Evolutionary conservation across 1,139 yeast species (phyloP), one percentile per base, ranked within the genome.

Genomic region (Kodamaea suecica): DNA sequence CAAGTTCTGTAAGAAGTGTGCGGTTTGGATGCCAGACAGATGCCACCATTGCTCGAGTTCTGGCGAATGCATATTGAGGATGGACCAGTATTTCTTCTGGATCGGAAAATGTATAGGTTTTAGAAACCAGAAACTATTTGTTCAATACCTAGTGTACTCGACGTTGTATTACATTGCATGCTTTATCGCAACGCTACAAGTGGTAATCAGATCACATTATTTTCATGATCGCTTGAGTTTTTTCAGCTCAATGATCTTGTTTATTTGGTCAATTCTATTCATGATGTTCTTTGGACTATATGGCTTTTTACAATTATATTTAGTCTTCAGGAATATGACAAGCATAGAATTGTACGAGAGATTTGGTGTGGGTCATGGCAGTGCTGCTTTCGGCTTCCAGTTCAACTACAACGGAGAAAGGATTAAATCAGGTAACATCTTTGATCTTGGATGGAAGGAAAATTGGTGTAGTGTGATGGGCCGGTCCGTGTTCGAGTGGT

Each of bases 21-120:
- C 64, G 30, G 80, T 78, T 31, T 88, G 95, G 94, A 92, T 92
- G 54, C 98, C 98, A 0, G 97, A 90, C 55, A 64, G 98, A 38
- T 75, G 85, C 39, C 98, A 92, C 54, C 97, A 92, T 57, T 92
- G 98, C 41, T 80, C 85, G 0, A 62, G 76, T 16, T 79, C 94
- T 45, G 72, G 78, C 9, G 61, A 60, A 34, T 92, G 98, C 58
- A 72, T 85, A 1, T 66, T 90, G 36, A 66, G 72, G 40, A 83
- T 83, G 92, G 94, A 84, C 59, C 98, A 92, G 53, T 95, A 85
- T 59, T 92, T 97, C 55, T 97, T 97, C 0, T 92, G 98, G 98
- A 88, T 92, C 54, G 79, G 95, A 4, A 70, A 78, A 9, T 92
- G 98, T 56, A 76, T 94, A 37, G 98, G 98, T 0, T 83, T 73